Base-by-base conservation (phyloP, 768 basidiomycete species). In the Lactarius sp. region DNA sequence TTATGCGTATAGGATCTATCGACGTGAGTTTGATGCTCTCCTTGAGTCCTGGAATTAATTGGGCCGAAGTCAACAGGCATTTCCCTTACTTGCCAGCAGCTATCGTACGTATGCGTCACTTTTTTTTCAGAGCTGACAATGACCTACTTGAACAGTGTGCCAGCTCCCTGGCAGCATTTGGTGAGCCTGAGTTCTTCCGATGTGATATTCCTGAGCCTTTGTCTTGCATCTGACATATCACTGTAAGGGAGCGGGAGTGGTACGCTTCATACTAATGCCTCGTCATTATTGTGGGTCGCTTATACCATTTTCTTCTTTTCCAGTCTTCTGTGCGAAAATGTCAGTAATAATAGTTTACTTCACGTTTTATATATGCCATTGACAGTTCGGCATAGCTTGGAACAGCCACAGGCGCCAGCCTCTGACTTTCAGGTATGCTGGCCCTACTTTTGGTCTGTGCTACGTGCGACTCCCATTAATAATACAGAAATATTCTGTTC, bases 1-100 rank as follows among this genome's bases (percentile, higher is more conserved):
- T 20, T 58, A 58, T 8, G 57, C 57, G 9, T 50, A 39, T 22
- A 49, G 47, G 57, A 50, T 50, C 22, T 50, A 49, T 50, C 44
- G 14, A 22, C n/a, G 57, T 58, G 20, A 27, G 44, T 37, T 27
- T 7, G 39, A 20, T 16, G 14, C 3, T 12, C 3, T 18, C 16
- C 13, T 16, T 37, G 46, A 18, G 6, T 36, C 0, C 9, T 22
- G 4, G 7, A 39, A 46, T 50, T 22, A 37, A 37, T 22, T 37
- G 20, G 7, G 57, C 22, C 34, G 2, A 27, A 58, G 57, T 49
- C n/a, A 37, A 47, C 1, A 18, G 36, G 16, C 7, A 20, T 10
- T 58, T 33, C 33, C 47, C 22, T 49, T 58, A 58, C 36, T 12
- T 58, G 2, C 57, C 47, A 0, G 36, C 16, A 6, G 47, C 57